These are phyloP conservation scores for Lagenidium giganteum DNA, from an alignment of 352 stramenopile genomes.

Conservation along the genomic window DNA sequence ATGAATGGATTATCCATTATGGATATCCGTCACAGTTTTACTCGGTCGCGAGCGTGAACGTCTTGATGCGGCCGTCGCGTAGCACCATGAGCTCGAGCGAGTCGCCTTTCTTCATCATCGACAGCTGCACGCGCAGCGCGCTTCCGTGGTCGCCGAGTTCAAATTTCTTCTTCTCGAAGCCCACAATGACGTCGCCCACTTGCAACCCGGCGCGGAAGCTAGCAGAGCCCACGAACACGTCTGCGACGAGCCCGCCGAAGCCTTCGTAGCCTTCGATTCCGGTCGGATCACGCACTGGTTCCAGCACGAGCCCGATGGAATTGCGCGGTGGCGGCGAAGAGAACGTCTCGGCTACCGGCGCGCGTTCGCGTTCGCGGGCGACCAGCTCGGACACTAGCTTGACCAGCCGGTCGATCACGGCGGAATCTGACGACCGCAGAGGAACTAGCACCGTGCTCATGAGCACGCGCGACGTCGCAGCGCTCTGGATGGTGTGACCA, in stretches of 20 bases:
- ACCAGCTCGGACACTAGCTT: constrained; percentile 39
- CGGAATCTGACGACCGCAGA: constrained; percentile 26
- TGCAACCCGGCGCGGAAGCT: constrained; percentile 43
- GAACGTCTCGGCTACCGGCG: constrained; percentile 26
- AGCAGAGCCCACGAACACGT: constrained; percentile 43
- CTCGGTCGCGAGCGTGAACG: constrained; percentile 40
- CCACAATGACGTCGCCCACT: constrained; percentile 45
- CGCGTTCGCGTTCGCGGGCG: constrained; percentile 30
- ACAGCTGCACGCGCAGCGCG: constrained; percentile 41
- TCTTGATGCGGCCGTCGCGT: constrained; percentile 27
- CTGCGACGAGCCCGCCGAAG: constrained; percentile 36
- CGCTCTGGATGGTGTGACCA: too few species aligned
- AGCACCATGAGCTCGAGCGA: constrained; percentile 39
- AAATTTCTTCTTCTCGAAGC: constrained; percentile 39
- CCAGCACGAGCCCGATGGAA: constrained; percentile 46
- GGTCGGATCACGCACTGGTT: constrained; percentile 29
- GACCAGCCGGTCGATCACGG: constrained; percentile 24
- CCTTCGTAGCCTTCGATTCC: constrained; percentile 31
- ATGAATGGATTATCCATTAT: too few species aligned
- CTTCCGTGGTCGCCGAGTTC: constrained; percentile 45
- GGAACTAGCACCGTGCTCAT: constrained; percentile 47
- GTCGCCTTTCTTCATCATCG: constrained; percentile 48
- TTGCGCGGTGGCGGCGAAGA: constrained; percentile 33
- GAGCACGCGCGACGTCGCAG: too few species aligned
- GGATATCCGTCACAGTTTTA: too few species aligned